Evolutionary conservation across 2,329 filamentous ascomycete species (phyloP).

Genomic region (Epichloe sibirici): DNA sequence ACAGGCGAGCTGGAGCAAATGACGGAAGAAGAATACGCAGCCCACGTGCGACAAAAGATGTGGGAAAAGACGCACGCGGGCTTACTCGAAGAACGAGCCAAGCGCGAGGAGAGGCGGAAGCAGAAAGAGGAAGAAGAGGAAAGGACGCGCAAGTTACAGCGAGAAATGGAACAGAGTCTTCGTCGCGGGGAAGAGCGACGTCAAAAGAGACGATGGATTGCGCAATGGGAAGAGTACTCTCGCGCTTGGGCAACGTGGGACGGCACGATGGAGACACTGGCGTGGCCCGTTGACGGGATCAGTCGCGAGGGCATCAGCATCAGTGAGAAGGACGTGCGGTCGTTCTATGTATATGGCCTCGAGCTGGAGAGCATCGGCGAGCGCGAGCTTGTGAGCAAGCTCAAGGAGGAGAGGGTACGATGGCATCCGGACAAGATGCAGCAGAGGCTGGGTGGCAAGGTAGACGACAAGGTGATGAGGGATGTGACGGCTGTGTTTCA

Average conservation of each 20-base stretch:
- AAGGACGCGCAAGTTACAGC: slow-evolving; percentile 39
- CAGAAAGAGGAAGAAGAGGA: slow-evolving; percentile 39
- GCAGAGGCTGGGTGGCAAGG: slow-evolving; percentile 64
- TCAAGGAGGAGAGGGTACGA: slow-evolving; percentile 77
- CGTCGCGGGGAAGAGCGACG: slow-evolving; percentile 53
- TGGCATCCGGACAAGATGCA: slow-evolving; percentile 99
- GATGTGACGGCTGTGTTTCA: slow-evolving; percentile 86
- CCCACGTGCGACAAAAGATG: slow-evolving; percentile 78
- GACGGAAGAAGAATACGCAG: slow-evolving; percentile 85
- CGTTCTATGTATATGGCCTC: slow-evolving; percentile 50
- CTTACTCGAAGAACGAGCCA: slow-evolving; percentile 61
- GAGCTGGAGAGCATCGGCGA: slow-evolving; percentile 30
- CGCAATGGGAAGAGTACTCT: slow-evolving; percentile 53
- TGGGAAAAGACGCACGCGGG: slow-evolving; percentile 91
- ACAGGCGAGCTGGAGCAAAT: slow-evolving; percentile 62
- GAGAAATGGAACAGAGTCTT: slow-evolving; percentile 58
- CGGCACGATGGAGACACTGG: slow-evolving; percentile 27
- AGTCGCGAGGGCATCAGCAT: slow-evolving; percentile 30
- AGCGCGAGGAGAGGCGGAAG: slow-evolving; percentile 40
- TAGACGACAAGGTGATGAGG: slow-evolving; percentile 61
- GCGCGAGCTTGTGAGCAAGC: slow-evolving; percentile 31
- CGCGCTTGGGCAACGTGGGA: slow-evolving; percentile 49
- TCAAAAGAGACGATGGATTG: slow-evolving; percentile 39
- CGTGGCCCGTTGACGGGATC: slow-evolving; percentile 64
- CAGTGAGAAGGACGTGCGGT: slow-evolving; percentile 46